A percentile compares a stretch with the other conserved stretches of the same genome.
Evolutionary conservation across 345 rosid species (phyloP).

Genomic region (Populus tremula): DNA sequence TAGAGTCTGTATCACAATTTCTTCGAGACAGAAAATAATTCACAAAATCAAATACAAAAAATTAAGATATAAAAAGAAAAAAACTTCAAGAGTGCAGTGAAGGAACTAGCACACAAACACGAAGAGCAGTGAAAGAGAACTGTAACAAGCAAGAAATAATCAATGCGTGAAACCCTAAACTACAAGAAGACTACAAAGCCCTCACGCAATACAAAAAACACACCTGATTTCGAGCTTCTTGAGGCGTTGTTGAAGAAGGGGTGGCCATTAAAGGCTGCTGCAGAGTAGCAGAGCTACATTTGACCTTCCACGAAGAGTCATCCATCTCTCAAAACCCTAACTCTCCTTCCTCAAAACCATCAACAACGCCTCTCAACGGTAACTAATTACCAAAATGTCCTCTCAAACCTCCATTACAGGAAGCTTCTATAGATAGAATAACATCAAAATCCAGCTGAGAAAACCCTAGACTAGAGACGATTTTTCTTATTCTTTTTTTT

Average conservation of each 20-base stretch:
- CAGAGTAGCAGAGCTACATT: slow-evolving; percentile 30
- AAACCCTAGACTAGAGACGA: no score
- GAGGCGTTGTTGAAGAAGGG: slow-evolving; percentile 30
- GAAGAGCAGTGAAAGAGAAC: background rate
- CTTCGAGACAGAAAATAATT: no score
- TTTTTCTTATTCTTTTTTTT: no score
- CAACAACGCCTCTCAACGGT: no score
- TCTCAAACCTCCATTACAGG: no score
- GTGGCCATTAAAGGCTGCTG: slow-evolving; percentile 22
- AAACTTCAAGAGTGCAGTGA: no score
- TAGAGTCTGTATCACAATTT: no score
- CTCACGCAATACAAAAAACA: background rate
- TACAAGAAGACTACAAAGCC: background rate
- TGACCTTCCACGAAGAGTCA: slow-evolving; percentile 33
- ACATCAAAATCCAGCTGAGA: no score
- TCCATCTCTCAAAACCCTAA: slow-evolving; percentile 20
- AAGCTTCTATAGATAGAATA: no score
- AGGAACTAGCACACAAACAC: no score
- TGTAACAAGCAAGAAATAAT: background rate
- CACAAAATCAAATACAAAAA: no score
- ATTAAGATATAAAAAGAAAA: no score
- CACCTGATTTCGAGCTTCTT: slow-evolving; percentile 39
- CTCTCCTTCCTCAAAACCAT: slow-evolving; percentile 21
- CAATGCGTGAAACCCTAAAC: background rate
- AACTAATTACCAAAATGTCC: background rate